A percentile compares a stretch with the other conserved stretches of the same genome.
Conservation (phyloP, 192 early-diverging fungal genomes). For the Oehlia diaphana region DNA sequence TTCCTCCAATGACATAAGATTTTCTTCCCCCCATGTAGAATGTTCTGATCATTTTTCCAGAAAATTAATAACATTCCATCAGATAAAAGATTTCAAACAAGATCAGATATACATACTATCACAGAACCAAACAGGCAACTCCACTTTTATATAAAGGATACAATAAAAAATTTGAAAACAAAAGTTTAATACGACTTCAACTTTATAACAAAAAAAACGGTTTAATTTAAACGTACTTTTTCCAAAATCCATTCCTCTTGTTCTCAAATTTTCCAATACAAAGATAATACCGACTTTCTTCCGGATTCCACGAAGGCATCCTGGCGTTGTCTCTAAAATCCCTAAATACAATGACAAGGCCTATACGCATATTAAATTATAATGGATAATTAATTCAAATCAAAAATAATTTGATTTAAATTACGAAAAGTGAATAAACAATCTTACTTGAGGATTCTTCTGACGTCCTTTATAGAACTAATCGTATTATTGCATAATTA, state of each 20-base stretch:
- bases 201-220: not conserved
- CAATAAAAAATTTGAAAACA: not conserved
- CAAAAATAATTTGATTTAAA: not conserved
- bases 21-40: slow-evolving; percentile 36
- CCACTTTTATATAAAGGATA: slow-evolving; percentile 13
- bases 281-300: slow-evolving; percentile 39
- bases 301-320: slow-evolving; percentile 30
- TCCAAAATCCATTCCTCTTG: slow-evolving; percentile 30
- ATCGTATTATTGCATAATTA: not conserved
- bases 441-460: slow-evolving; percentile 25
- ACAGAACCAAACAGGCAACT: slow-evolving; percentile 36
- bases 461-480: slow-evolving; percentile 27
- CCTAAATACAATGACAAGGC: slow-evolving; percentile 34
- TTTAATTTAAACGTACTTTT: slow-evolving; percentile 31
- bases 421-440: not conserved
- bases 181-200: not conserved
- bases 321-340: slow-evolving; percentile 27
- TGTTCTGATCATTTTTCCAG: slow-evolving; percentile 22
- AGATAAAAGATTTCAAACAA: not conserved
- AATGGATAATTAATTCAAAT: too few relatives aligned
- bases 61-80: not conserved
- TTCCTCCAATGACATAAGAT: slow-evolving; percentile 32
- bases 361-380: not conserved
- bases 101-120: slow-evolving; percentile 24
- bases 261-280: slow-evolving; percentile 34